phyloP scores from a whole-genome alignment of 176 grass and related monocot species.

The Metroxylon sagu region DNA sequence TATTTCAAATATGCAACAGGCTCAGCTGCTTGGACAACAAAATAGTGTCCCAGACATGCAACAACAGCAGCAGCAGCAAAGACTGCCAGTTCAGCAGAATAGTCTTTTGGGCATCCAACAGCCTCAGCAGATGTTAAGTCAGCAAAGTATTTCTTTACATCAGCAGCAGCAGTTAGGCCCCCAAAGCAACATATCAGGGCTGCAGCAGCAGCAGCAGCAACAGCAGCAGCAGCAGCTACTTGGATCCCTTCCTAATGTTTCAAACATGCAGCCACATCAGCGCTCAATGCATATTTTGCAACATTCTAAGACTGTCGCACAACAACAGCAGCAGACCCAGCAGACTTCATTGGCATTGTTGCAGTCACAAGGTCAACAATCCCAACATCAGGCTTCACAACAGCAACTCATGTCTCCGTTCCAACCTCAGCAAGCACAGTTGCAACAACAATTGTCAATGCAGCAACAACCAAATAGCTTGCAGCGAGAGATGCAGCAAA shows the following conservation, averaged over 20 bases:
- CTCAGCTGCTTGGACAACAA: constrained; percentile 57
- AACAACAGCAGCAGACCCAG: constrained; percentile 55
- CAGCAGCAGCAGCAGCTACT: constrained; percentile 32
- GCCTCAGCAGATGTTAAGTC: constrained; percentile 64
- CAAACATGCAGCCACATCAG: constrained; percentile 33
- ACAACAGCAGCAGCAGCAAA: constrained; percentile 29
- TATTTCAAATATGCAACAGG: constrained; percentile 45
- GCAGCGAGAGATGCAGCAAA: constrained; percentile 33
- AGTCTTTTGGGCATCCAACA: constrained; percentile 72
- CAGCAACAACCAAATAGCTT: constrained; percentile 34
- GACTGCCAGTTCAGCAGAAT: constrained; percentile 64
- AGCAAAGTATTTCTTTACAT: constrained; percentile 56
- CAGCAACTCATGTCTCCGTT: constrained; percentile 64
- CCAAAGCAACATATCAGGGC: constrained; percentile 51
- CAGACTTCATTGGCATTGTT: constrained; percentile 43
- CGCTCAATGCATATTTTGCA: constrained; percentile 44
- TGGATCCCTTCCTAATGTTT: constrained; percentile 46
- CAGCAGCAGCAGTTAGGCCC: constrained; percentile 47
- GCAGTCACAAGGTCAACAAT: constrained; percentile 58
- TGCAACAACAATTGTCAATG: constrained; percentile 51
- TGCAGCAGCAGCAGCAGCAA: constrained; percentile 45
- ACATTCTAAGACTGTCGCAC: constrained; percentile 32
- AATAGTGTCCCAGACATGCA: constrained; percentile 53
- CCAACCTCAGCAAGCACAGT: constrained; percentile 48
- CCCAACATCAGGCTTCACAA: constrained; percentile 60